These are phyloP conservation scores for Salix viminalis DNA, from an alignment of 345 rosid species.

Conservation along the genomic window DNA sequence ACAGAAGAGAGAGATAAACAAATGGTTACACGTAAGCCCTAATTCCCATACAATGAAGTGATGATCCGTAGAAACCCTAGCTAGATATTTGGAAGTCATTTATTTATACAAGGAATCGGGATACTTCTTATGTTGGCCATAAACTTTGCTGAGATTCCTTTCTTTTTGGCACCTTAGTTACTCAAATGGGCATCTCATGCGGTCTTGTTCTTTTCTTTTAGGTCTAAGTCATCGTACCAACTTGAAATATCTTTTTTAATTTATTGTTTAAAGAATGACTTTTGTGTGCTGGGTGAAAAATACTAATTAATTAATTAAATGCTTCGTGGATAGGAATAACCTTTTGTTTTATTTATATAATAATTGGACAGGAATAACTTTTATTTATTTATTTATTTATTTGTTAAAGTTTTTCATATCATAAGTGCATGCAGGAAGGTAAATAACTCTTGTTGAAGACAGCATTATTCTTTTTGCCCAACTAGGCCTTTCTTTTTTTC, in stretches of 20 bases:
- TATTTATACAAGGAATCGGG: background rate
- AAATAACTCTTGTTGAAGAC: background rate
- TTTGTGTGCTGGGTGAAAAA: background rate
- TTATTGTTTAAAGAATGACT: background rate
- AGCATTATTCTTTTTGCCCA: background rate
- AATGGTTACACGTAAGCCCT: background rate
- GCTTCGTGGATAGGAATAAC: too few relatives aligned
- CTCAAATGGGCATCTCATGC: background rate
- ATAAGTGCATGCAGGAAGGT: background rate
- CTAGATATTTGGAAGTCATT: conserved; percentile 11
- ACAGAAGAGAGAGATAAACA: background rate
- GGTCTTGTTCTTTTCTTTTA: background rate
- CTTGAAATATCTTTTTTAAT: background rate
- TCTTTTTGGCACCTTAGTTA: background rate
- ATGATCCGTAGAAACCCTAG: background rate
- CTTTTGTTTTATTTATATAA: too few relatives aligned
- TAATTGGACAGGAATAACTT: background rate
- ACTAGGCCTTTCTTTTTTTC: background rate
- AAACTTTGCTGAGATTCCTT: conserved; percentile 5
- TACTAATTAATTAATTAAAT: too few relatives aligned
- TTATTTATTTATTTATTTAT: background rate
- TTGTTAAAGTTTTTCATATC: background rate
- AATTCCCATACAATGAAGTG: background rate
- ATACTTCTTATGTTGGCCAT: background rate
- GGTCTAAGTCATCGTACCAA: background rate